Evolutionary conservation across 2,329 filamentous ascomycete genomes (phyloP), one percentile per base, ranked within the genome.

Genomic region (Aureobasidium zeae): DNA sequence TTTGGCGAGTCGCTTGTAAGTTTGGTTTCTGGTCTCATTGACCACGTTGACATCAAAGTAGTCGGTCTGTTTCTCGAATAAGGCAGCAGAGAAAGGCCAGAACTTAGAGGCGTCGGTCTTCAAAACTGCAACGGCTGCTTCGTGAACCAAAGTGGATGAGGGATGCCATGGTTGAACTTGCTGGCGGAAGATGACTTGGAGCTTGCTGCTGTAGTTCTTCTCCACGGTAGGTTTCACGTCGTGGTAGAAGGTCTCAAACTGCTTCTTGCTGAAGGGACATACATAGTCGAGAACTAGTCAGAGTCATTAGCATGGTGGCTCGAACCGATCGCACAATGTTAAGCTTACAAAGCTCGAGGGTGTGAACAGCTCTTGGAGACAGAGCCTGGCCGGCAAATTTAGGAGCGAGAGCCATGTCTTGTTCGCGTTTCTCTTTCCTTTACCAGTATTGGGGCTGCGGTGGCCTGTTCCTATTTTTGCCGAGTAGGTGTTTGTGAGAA

Each of bases 121-220:
- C 53, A 89, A 72, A 1, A 95, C 86, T 2, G 87, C 89, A 22
- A 86, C 74, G 3, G 71, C 88, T 22, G 87, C 83, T 72, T 96
- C 89, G 68, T 89, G 85, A 45, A 76, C 71, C 20, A 71, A 62
- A 0, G 67, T 71, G 0, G 60, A 87, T 15, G 83, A 86, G 2
- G 89, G 89, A 66, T 96, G 88, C 89, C 89, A 94, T 11, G 87
- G 86, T 68, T 94, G 87, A 56, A 95, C 77, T 61, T 94, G 87
- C 61, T 89, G 88, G 37, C 88, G 82, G 71, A 95, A 85, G 57
- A 96, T 76, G 53, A 94, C 71, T 54, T 83, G 73, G 2, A 94
- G 67, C 49, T 71, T 72, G 48, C 68, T 71, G 17, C 66, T 54
- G 51, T 83, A 79, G 55, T 79, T 78, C 37, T 70, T 55, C 49